Conservation (phyloP, 2,329 filamentous ascomycete species). For the Scedosporium dehoogii region DNA sequence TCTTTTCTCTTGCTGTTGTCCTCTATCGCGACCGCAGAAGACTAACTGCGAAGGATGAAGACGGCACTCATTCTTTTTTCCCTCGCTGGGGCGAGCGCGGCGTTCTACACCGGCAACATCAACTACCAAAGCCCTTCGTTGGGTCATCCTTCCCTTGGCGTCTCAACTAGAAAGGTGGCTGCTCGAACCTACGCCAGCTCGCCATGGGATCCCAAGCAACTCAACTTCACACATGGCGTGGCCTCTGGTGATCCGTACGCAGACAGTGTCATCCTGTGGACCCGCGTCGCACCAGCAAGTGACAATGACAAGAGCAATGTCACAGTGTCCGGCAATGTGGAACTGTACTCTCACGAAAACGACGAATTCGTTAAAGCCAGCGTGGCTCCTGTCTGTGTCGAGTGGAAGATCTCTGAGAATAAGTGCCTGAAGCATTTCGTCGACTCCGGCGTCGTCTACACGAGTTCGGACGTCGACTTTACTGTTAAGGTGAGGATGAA, state of each 20-base stretch:
- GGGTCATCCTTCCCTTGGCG: slow-evolving; percentile 51
- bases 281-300: slow-evolving; percentile 30
- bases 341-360: slow-evolving; percentile 37
- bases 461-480: slow-evolving; percentile 65
- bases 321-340: slow-evolving; percentile 30
- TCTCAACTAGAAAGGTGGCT: slow-evolving; percentile 38
- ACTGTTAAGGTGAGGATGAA: slow-evolving; percentile 50
- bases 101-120: slow-evolving; percentile 35
- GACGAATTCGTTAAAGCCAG: slow-evolving; percentile 32
- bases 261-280: slow-evolving; percentile 47
- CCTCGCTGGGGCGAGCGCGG: too few relatives aligned
- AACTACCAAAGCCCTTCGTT: slow-evolving; percentile 60
- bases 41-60: too few relatives aligned
- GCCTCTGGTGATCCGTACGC: slow-evolving; percentile 39
- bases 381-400: slow-evolving; percentile 52
- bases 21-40: too few relatives aligned
- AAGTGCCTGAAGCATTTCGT: too few relatives aligned
- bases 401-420: slow-evolving; percentile 49
- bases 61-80: too few relatives aligned
- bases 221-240: slow-evolving; percentile 59
- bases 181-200: slow-evolving; percentile 29
- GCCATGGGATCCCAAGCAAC: slow-evolving; percentile 31
- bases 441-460: slow-evolving; percentile 45
- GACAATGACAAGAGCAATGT: slow-evolving; percentile 36
- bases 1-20: too few relatives aligned